phyloP scores from a whole-genome alignment of 2,329 filamentous ascomycete genomes.

The Ascochyta rabiei region DNA sequence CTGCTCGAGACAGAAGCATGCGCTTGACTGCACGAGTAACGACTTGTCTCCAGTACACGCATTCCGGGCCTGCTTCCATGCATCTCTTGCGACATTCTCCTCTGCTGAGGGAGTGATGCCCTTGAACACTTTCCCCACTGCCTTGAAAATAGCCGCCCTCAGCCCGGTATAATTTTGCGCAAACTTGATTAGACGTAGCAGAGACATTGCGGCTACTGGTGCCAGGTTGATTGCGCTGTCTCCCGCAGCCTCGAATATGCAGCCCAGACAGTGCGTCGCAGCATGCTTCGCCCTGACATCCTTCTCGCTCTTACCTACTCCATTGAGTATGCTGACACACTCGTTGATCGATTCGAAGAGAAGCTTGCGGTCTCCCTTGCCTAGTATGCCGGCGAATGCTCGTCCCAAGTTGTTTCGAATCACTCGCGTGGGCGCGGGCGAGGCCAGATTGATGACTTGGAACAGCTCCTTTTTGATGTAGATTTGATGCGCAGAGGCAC shows the following conservation, averaged over 20 bases:
- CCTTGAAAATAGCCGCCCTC: conserved; percentile 76
- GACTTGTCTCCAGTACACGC: conserved; percentile 82
- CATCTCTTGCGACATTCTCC: conserved; percentile 81
- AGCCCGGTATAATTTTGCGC: conserved; percentile 81
- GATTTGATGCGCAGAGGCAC: conserved; percentile 85
- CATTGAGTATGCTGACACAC: conserved; percentile 72
- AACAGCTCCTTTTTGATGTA: conserved; percentile 94
- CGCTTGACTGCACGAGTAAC: conserved; percentile 75
- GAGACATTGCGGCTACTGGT: conserved; percentile 70
- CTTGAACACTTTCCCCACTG: conserved; percentile 75
- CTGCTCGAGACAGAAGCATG: conserved; percentile 78
- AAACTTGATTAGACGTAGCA: conserved; percentile 80
- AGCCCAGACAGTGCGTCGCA: conserved; percentile 83
- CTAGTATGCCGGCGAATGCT: conserved; percentile 82
- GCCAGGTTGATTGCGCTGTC: conserved; percentile 90
- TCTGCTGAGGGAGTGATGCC: conserved; percentile 81
- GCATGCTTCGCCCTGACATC: conserved; percentile 84
- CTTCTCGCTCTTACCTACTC: conserved; percentile 73
- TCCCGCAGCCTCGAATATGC: conserved; percentile 88
- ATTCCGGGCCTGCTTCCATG: conserved; percentile 89
- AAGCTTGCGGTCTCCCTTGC: conserved; percentile 84
- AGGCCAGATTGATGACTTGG: conserved; percentile 82
- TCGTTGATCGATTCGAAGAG: conserved; percentile 96
- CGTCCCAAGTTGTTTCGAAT: conserved; percentile 87
- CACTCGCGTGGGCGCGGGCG: conserved; percentile 83